Conservation (phyloP, 2,329 filamentous ascomycete species). For the Fusarium abutilonis region DNA sequence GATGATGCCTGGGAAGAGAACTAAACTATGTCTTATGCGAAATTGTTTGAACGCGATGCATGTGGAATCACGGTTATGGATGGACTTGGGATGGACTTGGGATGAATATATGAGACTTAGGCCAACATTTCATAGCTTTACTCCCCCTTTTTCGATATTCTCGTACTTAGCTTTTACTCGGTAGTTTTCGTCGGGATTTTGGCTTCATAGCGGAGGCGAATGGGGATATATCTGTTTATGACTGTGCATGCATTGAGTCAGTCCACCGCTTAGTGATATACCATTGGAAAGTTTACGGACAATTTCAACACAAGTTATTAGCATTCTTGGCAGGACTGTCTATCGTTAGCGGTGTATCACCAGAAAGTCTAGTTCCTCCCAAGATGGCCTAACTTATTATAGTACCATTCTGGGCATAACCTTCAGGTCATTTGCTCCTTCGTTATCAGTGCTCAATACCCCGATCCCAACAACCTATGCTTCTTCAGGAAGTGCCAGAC, state of each 20-base stretch:
- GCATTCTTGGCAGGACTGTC: no score
- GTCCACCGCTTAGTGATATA: neutral
- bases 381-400: no score
- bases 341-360: no score
- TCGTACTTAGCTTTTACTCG: constrained; percentile 28
- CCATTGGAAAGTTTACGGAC: no score
- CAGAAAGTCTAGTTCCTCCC: no score
- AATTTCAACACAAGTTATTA: no score
- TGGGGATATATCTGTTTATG: constrained; percentile 33
- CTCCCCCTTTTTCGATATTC: constrained; percentile 30
- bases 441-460: no score
- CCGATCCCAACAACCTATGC: no score
- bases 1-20: constrained; percentile 34
- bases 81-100: constrained; percentile 15
- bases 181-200: constrained; percentile 33
- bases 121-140: constrained; percentile 10
- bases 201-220: constrained; percentile 51
- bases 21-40: constrained; percentile 22
- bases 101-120: constrained; percentile 19
- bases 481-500: no score
- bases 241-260: neutral
- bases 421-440: no score
- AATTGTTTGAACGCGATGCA: constrained; percentile 31
- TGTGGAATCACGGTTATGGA: constrained; percentile 25
- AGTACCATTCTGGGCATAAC: no score